phyloP scores from a whole-genome alignment of 1,139 yeast species.

The Taphrina betulina region DNA sequence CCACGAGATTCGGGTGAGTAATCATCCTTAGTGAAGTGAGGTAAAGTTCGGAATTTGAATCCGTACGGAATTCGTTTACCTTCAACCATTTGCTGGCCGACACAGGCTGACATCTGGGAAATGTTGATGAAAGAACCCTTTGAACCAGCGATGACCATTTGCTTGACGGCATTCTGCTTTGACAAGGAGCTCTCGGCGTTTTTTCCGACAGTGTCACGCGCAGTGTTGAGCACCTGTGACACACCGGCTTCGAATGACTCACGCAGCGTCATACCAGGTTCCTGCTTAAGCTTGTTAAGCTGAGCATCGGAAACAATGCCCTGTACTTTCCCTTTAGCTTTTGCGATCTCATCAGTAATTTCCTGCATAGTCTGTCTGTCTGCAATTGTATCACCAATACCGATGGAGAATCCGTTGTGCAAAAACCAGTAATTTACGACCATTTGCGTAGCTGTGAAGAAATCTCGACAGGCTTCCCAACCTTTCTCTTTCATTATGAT shows the following conservation, averaged over 20 bases:
- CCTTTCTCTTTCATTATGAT: conserved; percentile 98
- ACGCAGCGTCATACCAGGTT: conserved; percentile 99
- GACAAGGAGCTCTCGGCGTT: conserved; percentile 95
- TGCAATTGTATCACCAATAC: conserved; percentile 99
- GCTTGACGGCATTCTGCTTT: conserved; percentile 92
- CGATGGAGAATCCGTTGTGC: conserved; percentile 96
- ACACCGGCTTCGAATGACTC: conserved; percentile 98
- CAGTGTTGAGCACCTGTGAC: conserved; percentile 90
- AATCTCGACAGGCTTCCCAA: conserved; percentile 80
- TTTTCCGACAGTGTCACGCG: conserved; percentile 99
- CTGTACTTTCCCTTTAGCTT: conserved; percentile 89
- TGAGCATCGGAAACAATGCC: conserved; percentile 92
- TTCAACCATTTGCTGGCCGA: conserved; percentile 98
- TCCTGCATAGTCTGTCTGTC: conserved; percentile 94
- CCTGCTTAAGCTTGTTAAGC: conserved; percentile 79
- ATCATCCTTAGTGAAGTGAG: conserved; percentile 97
- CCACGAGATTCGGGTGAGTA: conserved; percentile 98
- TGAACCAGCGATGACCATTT: conserved; percentile 98
- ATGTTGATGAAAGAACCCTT: conserved; percentile 98
- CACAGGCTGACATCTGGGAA: conserved; percentile 99
- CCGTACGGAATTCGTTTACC: conserved; percentile 99
- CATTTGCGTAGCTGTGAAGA: conserved; percentile 90
- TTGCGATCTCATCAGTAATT: conserved; percentile 87
- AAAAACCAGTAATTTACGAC: conserved; percentile 95
- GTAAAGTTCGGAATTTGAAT: conserved; percentile 90